Conservation (phyloP, 805 yeast genomes). For the Metschnikowia picachoensis region DNA sequence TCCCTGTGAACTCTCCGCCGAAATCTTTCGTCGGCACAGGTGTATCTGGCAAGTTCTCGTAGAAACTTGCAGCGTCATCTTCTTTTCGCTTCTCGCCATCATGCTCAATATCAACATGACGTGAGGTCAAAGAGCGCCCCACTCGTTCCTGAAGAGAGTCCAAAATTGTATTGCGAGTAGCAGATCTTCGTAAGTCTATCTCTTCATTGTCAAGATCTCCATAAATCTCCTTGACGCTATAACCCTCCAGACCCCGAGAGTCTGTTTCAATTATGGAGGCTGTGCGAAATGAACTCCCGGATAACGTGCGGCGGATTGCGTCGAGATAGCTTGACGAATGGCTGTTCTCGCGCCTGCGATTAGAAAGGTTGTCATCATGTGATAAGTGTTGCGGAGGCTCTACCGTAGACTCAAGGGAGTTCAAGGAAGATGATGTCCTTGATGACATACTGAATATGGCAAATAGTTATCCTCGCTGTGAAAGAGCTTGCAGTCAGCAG, state of each 20-base stretch:
- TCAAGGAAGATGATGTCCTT: slow-evolving; percentile 5
- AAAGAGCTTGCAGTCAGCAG: no score
- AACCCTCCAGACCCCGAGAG: slow-evolving; percentile 16
- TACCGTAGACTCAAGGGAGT: slow-evolving; percentile 3
- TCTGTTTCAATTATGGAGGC: slow-evolving; percentile 2
- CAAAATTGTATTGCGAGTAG: slow-evolving; percentile 43
- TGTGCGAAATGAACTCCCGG: slow-evolving; percentile 8
- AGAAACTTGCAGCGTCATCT: background rate
- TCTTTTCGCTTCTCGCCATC: background rate
- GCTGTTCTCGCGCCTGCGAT: background rate
- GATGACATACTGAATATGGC: background rate
- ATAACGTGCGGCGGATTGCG: slow-evolving; percentile 8
- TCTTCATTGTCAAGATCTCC: slow-evolving; percentile 35
- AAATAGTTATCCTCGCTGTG: no score
- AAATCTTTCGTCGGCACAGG: slow-evolving; percentile 35
- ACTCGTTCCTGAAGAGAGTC: slow-evolving; percentile 31
- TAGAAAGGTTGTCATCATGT: background rate
- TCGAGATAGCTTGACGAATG: background rate
- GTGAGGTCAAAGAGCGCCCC: slow-evolving; percentile 12
- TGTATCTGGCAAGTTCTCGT: slow-evolving; percentile 23
- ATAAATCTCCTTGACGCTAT: slow-evolving; percentile 37
- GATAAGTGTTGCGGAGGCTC: slow-evolving; percentile 5
- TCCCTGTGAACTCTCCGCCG: slow-evolving; percentile 49
- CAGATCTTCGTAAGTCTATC: slow-evolving; percentile 39
- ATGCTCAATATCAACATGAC: slow-evolving; percentile 20